Evolutionary conservation across 2,329 filamentous ascomycete genomes (phyloP).

Genomic region (Chalaropsis ovoidea): DNA sequence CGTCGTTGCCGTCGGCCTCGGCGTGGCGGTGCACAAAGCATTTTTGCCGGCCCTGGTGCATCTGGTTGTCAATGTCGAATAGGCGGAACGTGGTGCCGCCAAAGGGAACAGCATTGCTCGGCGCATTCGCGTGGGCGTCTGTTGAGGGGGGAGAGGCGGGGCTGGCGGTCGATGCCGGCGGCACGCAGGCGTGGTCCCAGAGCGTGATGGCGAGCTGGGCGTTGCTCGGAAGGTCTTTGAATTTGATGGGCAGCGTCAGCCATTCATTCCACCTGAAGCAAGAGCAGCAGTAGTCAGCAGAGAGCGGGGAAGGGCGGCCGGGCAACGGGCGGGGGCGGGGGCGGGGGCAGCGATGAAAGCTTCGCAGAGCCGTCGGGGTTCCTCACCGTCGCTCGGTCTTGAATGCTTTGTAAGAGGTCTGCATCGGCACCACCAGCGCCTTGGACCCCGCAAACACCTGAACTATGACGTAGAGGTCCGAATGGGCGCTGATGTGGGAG

Average conservation of each 20-base stretch:
- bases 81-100: slow-evolving; percentile 84
- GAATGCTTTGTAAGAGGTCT: slow-evolving; percentile 88
- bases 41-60: slow-evolving; percentile 87
- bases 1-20: slow-evolving; percentile 73
- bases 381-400: slow-evolving; percentile 55
- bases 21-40: slow-evolving; percentile 75
- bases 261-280: slow-evolving; percentile 79
- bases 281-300: not conserved
- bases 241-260: slow-evolving; percentile 76
- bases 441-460: slow-evolving; percentile 96
- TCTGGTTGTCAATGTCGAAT: slow-evolving; percentile 86
- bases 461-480: slow-evolving; percentile 84
- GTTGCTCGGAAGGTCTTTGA: slow-evolving; percentile 70
- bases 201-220: slow-evolving; percentile 83
- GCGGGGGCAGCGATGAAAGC: not conserved
- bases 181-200: slow-evolving; percentile 54
- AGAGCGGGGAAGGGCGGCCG: not conserved
- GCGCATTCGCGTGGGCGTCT: slow-evolving; percentile 61
- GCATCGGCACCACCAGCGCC: slow-evolving; percentile 78
- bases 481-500: slow-evolving; percentile 69
- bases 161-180: slow-evolving; percentile 30
- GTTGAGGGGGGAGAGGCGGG: slow-evolving; percentile 49
- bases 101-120: slow-evolving; percentile 77
- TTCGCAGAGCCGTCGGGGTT: slow-evolving; percentile 14
- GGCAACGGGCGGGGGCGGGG: not conserved